Percentiles rank a stretch among this genome's conserved stretches.
These are phyloP conservation scores for Crithidia brevicula DNA, from an alignment of 208 protist genomes.

Conservation along the genomic window DNA sequence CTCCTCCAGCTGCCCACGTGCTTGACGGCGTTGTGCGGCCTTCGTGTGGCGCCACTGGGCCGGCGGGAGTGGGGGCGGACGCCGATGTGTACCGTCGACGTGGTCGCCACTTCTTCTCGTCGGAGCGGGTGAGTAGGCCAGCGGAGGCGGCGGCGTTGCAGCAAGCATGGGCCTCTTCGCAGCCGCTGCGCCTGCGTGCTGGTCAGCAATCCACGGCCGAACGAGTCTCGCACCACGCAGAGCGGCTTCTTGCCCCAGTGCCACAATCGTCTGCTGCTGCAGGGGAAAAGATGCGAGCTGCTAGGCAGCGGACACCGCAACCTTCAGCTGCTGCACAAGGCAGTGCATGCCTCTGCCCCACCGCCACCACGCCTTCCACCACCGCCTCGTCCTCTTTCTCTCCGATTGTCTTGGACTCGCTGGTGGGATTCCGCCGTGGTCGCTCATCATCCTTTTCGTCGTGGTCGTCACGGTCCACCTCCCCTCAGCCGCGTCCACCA, in stretches of 20 bases:
- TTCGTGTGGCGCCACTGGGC: background rate
- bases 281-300: background rate
- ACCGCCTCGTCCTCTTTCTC: slow-evolving; percentile 8
- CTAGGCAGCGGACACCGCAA: background rate
- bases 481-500: slow-evolving; percentile 22
- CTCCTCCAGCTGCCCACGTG: slow-evolving; percentile 2
- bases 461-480: slow-evolving; percentile 35
- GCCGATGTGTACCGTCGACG: slow-evolving; percentile 10
- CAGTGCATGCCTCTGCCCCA: too few relatives aligned
- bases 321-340: too few relatives aligned
- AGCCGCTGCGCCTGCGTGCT: background rate
- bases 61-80: background rate
- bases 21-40: background rate
- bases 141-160: background rate
- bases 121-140: background rate
- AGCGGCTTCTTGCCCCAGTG: background rate
- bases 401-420: slow-evolving; percentile 5
- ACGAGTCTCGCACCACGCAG: background rate
- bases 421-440: background rate
- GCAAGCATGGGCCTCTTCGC: background rate
- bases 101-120: slow-evolving; percentile 15
- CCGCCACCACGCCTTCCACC: too few relatives aligned
- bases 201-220: background rate
- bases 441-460: slow-evolving; percentile 17
- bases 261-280: too few relatives aligned